Percentiles rank a stretch among this genome's conserved stretches.
Evolutionary conservation across 2,329 filamentous ascomycete genomes (phyloP).

Genomic region (Penicillium sp.): DNA sequence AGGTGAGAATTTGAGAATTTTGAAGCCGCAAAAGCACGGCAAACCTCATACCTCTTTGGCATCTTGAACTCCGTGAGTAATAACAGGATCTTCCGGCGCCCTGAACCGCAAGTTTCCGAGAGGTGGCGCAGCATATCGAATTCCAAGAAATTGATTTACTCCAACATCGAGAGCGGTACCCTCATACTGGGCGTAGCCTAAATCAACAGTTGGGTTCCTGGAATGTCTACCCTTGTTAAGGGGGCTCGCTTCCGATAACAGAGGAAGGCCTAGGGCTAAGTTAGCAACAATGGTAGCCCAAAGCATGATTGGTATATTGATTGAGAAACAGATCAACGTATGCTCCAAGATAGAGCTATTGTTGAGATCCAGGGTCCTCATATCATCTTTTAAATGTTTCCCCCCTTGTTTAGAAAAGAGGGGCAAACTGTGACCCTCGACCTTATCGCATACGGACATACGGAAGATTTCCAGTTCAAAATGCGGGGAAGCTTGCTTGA

Average conservation of each 20-base stretch:
- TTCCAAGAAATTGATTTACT: conserved; percentile 71
- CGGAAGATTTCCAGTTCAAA: background rate
- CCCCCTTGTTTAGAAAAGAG: background rate
- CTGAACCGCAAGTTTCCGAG: conserved; percentile 66
- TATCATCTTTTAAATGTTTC: background rate
- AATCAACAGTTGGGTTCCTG: conserved; percentile 52
- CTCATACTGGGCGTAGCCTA: conserved; percentile 68
- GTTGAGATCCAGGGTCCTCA: background rate
- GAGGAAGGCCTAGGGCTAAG: background rate
- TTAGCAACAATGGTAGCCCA: background rate
- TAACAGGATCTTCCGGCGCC: conserved; percentile 64
- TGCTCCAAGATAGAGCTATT: background rate
- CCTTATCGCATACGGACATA: background rate
- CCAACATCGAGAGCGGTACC: conserved; percentile 61
- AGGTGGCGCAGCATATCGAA: conserved; percentile 72
- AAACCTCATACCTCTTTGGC: conserved; percentile 56
- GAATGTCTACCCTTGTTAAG: background rate
- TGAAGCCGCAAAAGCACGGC: background rate
- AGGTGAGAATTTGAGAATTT: background rate
- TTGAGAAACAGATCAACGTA: background rate
- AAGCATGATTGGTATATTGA: background rate
- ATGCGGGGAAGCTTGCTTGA: background rate
- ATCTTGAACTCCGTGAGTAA: conserved; percentile 45
- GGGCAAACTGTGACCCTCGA: background rate
- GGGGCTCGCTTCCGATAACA: background rate